Conservation (phyloP, 225 moss, liverwort and hornwort genomes). For the Polytrichum formosum region DNA sequence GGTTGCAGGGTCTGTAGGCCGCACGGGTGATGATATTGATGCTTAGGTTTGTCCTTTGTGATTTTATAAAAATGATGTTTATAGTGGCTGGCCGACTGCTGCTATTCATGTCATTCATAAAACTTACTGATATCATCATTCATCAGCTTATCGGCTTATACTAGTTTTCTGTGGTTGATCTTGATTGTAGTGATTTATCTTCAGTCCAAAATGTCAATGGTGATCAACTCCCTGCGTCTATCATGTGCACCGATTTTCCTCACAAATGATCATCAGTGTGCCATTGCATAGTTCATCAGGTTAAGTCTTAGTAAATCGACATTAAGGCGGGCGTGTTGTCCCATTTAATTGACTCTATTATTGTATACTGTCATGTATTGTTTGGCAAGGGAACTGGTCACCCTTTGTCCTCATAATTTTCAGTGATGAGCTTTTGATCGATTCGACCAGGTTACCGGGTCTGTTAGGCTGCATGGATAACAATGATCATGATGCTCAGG, state of each 20-base stretch:
- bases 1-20: slow-evolving; percentile 62
- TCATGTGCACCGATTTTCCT: neutral
- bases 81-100: too few relatives aligned
- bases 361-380: slow-evolving; percentile 19
- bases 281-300: slow-evolving; percentile 3
- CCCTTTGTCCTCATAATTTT: neutral
- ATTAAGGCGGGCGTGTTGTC: too few relatives aligned
- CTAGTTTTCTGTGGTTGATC: too few relatives aligned
- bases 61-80: neutral
- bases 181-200: neutral
- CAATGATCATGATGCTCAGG: slow-evolving; percentile 20
- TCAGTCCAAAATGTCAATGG: too few relatives aligned
- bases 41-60: slow-evolving; percentile 42
- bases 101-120: too few relatives aligned
- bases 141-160: too few relatives aligned
- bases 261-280: slow-evolving; percentile 9
- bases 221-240: neutral
- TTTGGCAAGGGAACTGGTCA: slow-evolving; percentile 23
- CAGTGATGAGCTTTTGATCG: slow-evolving; percentile 50
- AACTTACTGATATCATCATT: too few relatives aligned
- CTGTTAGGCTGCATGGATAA: slow-evolving; percentile 56
- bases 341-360: slow-evolving; percentile 13
- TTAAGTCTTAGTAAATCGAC: neutral
- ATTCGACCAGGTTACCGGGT: slow-evolving; percentile 46
- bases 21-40: slow-evolving; percentile 44